phyloP scores from a whole-genome alignment of 805 yeast species.

The Zygoascus ofunaensis region DNA sequence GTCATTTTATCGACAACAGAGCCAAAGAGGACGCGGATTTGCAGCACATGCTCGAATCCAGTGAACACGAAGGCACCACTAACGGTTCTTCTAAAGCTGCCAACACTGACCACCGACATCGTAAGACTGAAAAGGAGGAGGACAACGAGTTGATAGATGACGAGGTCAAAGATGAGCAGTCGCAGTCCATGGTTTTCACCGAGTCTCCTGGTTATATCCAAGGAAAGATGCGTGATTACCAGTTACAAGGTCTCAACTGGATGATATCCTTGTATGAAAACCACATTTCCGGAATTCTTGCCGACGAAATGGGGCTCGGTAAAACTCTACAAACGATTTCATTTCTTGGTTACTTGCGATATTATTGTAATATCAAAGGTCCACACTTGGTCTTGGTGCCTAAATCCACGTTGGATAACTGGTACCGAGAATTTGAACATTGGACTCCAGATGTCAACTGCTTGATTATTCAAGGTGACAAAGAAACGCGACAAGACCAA shows the following conservation, averaged over 20 bases:
- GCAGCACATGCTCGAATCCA: slow-evolving; percentile 26
- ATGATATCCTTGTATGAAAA: slow-evolving; percentile 80
- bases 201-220: slow-evolving; percentile 72
- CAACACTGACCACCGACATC: slow-evolving; percentile 41
- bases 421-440: slow-evolving; percentile 88
- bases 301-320: slow-evolving; percentile 98
- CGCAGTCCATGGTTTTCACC: slow-evolving; percentile 57
- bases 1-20: slow-evolving; percentile 75
- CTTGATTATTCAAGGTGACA: slow-evolving; percentile 79
- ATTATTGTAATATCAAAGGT: slow-evolving; percentile 68
- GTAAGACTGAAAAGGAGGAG: slow-evolving; percentile 92
- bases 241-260: slow-evolving; percentile 94
- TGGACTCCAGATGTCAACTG: slow-evolving; percentile 96
- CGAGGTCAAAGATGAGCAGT: slow-evolving; percentile 52
- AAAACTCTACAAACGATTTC: slow-evolving; percentile 92
- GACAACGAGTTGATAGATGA: slow-evolving; percentile 84
- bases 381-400: slow-evolving; percentile 92
- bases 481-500: slow-evolving; percentile 61
- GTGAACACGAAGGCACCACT: slow-evolving; percentile 18
- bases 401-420: slow-evolving; percentile 88
- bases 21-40: slow-evolving; percentile 71
- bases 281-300: slow-evolving; percentile 82
- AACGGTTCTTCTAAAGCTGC: slow-evolving; percentile 15
- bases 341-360: slow-evolving; percentile 79
- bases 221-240: slow-evolving; percentile 83